phyloP scores from a whole-genome alignment of 2,329 filamentous ascomycete species.

The Neofusicoccum sp. region DNA sequence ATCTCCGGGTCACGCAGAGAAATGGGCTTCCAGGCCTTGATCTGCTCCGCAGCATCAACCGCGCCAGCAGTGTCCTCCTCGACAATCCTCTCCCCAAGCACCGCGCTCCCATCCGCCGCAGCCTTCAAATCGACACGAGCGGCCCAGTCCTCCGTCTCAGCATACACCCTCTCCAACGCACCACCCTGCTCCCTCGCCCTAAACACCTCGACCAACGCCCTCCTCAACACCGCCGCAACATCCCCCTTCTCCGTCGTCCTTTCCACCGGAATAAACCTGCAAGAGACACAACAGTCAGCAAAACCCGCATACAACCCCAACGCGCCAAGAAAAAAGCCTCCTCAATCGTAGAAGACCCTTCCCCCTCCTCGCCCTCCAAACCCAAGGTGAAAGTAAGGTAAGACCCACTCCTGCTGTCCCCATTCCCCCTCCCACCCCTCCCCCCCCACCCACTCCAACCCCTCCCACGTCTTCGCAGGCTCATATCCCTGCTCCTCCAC shows the following conservation, averaged over 20 bases:
- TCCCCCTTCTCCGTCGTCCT: not conserved
- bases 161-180: not conserved
- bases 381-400: not conserved
- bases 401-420: constrained; percentile 20
- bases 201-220: constrained; percentile 5
- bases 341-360: not conserved
- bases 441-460: constrained; percentile 51
- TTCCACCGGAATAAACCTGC: not conserved
- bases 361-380: not conserved
- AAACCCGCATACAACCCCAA: not conserved
- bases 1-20: constrained; percentile 29
- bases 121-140: not conserved
- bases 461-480: constrained; percentile 52
- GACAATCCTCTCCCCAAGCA: not conserved
- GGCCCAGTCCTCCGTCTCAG: not conserved
- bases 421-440: constrained; percentile 37
- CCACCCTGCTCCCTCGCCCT: not conserved
- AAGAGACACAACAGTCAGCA: not conserved
- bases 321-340: not conserved
- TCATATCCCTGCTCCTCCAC: constrained; percentile 34
- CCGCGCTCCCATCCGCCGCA: not conserved
- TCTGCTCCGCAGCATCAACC: not conserved
- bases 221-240: not conserved
- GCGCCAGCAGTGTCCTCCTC: not conserved
- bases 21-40: constrained; percentile 26